phyloP scores from a whole-genome alignment of 106 monocot genomes.

The Allium sativum region DNA sequence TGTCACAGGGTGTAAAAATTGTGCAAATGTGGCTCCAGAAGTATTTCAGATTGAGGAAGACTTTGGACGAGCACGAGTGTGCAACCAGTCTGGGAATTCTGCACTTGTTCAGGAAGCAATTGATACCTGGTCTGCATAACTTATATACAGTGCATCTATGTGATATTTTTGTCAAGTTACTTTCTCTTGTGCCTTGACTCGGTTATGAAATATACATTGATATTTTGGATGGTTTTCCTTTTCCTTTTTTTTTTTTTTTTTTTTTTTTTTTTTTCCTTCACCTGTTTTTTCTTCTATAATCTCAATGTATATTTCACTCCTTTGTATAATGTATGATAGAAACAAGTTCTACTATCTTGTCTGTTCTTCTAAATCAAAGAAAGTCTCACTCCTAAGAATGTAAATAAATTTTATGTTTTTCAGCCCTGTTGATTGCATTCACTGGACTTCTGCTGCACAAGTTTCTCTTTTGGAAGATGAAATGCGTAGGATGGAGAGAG shows the following conservation, averaged over 20 bases:
- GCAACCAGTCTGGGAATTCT: constrained; percentile 57
- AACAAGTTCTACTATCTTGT: too few species aligned
- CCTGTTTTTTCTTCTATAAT: too few species aligned
- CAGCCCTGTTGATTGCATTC: constrained; percentile 99
- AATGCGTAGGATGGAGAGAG: constrained; percentile 96
- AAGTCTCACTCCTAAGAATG: neutral
- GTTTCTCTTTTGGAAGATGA: constrained; percentile 99
- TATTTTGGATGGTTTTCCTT: too few species aligned
- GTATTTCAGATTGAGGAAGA: constrained; percentile 88
- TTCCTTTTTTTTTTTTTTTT: too few species aligned
- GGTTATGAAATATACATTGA: too few species aligned
- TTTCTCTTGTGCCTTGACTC: too few species aligned
- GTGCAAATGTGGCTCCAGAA: constrained; percentile 70
- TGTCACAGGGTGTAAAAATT: constrained; percentile 86
- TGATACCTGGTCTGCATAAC: constrained; percentile 57
- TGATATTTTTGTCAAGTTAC: too few species aligned
- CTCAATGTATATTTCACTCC: too few species aligned
- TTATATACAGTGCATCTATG: too few species aligned
- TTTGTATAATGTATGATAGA: too few species aligned
- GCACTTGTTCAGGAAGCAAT: constrained; percentile 77
- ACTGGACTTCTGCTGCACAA: constrained; percentile 98
- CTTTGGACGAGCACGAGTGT: constrained; percentile 89
- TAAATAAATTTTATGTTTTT: constrained; percentile 6
- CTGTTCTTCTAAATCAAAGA: too few species aligned
- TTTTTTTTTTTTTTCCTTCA: too few species aligned